Evolutionary conservation across 495 filamentous ascomycete genomes (phyloP).

Genomic region (Penicillium cinerascens): DNA sequence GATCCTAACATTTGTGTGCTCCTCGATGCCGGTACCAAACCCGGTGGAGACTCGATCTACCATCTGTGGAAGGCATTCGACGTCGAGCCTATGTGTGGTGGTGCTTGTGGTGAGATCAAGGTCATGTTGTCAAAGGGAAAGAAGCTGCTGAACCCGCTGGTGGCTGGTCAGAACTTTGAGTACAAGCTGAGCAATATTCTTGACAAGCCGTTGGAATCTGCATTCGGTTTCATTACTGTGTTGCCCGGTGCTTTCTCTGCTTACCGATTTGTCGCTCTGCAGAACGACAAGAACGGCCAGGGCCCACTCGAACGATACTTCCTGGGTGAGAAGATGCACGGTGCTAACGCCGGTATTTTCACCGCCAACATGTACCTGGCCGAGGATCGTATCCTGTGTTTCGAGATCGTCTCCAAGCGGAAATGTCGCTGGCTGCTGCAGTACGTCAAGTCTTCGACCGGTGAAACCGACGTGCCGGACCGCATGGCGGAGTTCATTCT

Average conservation of each 20-base stretch:
- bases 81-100: constrained; percentile 92
- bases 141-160: constrained; percentile 87
- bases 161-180: constrained; percentile 98
- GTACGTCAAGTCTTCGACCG: constrained; percentile 95
- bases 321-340: constrained; percentile 96
- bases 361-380: constrained; percentile 99
- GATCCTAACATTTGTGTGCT: constrained; percentile 96
- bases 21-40: constrained; percentile 93
- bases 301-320: constrained; percentile 97
- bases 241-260: constrained; percentile 97
- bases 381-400: constrained; percentile 98
- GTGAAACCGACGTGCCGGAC: constrained; percentile 97
- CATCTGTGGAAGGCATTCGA: constrained; percentile 99
- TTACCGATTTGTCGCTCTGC: constrained; percentile 88
- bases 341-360: constrained; percentile 92
- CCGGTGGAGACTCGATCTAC: constrained; percentile 91
- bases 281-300: constrained; percentile 91
- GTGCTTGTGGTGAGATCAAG: constrained; percentile 98
- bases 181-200: constrained; percentile 99
- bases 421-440: constrained; percentile 96
- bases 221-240: constrained; percentile 97
- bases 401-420: constrained; percentile 95
- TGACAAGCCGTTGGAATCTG: constrained; percentile 95
- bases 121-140: constrained; percentile 94
- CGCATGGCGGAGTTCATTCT: constrained; percentile 92